Base-by-base conservation (phyloP, 208 protist species). In the Crithidia expoeki region DNA sequence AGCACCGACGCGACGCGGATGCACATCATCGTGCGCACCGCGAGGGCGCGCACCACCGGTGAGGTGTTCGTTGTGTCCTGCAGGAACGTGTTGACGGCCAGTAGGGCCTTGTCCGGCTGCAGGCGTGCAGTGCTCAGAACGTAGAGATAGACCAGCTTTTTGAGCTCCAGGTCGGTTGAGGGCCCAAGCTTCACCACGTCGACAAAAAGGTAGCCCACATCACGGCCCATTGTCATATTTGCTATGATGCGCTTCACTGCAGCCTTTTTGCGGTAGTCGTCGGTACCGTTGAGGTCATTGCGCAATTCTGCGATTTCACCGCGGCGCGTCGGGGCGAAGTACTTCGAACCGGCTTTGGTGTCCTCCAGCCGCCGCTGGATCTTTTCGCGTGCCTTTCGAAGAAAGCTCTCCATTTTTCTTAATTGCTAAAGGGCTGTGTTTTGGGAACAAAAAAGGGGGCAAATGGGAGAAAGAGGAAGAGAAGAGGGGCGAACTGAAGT, bases 61-160 rank as follows among this genome's bases (percentile, higher is more conserved):
- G 98, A 99, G 28, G 81, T 72, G 74, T 98, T 89, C 4, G 88
- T 84, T 25, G 95, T 89, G 72, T 99, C 98, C 75, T 99, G 85
- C 28, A 96, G 89, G 56, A 99, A 99, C 6, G 98, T 99, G 85
- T 99, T 99, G 19, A 99, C 98, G 40, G 98, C 98, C n/a, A 99
- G 75, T 34, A 99, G 94, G 32, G 98, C 98, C 56, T 98, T 89
- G 46, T 99, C 98, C 30, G 98, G 98, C 72, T 99, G 94, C 59
- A 94, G 90, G 72, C 99, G 98, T 7, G 99, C 98, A 57, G 99
- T 99, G 85, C 98, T 99, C 66, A 99, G 99, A 11, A 99, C 83
- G 72, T 99, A 99, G n/a, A 99, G 88, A 76, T 99, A 99, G 0
- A 99, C 98, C 0, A 99, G 92, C 84, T 99, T 99, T 87, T 99